These are phyloP conservation scores for Mycena rebaudengoi DNA, from an alignment of 768 basidiomycete genomes.

Conservation along the genomic window DNA sequence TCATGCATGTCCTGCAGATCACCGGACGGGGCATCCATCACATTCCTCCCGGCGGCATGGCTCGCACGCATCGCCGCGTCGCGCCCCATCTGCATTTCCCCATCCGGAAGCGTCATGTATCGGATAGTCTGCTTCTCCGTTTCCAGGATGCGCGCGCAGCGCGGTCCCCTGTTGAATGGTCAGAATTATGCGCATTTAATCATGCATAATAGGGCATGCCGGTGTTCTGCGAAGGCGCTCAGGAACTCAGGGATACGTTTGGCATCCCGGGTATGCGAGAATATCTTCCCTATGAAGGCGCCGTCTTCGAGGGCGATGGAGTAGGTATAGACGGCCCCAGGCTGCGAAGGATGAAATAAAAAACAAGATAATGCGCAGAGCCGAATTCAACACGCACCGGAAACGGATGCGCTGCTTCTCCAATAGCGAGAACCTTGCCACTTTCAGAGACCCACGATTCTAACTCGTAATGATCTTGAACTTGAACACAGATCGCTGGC, in stretches of 20 bases:
- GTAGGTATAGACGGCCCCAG: background rate
- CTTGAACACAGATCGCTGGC: constrained; percentile 2
- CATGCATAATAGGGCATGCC: background rate
- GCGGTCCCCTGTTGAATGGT: background rate
- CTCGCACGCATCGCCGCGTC: constrained; percentile 9
- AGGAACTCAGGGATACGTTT: constrained; percentile 11
- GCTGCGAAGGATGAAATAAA: background rate
- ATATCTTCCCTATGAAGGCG: constrained; percentile 11
- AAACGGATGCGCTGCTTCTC: constrained; percentile 20
- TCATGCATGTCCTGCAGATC: background rate
- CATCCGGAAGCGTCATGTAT: constrained; percentile 3
- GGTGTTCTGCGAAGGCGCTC: constrained; percentile 8
- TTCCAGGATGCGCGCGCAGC: constrained; percentile 5
- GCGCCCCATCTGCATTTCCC: background rate
- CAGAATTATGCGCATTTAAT: background rate
- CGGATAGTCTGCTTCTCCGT: background rate
- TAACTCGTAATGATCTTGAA: background rate
- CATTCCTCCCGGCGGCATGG: constrained; percentile 3
- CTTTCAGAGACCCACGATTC: constrained; percentile 17
- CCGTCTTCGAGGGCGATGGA: constrained; percentile 16
- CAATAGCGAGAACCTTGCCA: background rate
- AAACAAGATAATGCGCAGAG: too few species aligned
- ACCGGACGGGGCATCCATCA: background rate
- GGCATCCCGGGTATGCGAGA: constrained; percentile 9
- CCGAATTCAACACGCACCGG: constrained; percentile 1